Conservation (phyloP, 768 basidiomycete genomes). For the Scleroderma bovista region DNA sequence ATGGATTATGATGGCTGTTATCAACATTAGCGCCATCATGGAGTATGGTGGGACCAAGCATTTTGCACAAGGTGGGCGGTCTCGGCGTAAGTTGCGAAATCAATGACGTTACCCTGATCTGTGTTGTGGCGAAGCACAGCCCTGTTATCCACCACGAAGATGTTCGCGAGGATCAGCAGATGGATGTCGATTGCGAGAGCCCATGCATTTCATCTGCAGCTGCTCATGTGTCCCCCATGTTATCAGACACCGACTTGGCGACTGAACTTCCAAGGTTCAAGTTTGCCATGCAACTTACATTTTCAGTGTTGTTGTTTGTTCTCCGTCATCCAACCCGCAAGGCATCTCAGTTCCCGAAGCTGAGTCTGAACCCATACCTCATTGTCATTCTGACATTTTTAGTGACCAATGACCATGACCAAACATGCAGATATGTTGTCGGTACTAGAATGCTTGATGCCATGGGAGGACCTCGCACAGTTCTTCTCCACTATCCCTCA, state of each 20-base stretch:
- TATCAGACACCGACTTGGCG: slow-evolving; percentile 29
- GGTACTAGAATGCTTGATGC: slow-evolving; percentile 70
- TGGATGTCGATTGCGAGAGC: slow-evolving; percentile 59
- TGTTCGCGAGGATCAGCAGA: slow-evolving; percentile 45
- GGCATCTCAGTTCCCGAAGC: slow-evolving; percentile 48
- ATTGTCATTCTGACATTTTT: slow-evolving; percentile 86
- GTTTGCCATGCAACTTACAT: slow-evolving; percentile 73
- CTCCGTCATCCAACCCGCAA: slow-evolving; percentile 60
- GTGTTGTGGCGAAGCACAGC: slow-evolving; percentile 47
- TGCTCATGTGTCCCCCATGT: slow-evolving; percentile 19
- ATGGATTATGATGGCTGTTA: slow-evolving; percentile 95
- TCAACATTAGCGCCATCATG: slow-evolving; percentile 76
- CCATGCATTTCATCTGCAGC: slow-evolving; percentile 15
- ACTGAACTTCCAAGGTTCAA: slow-evolving; percentile 57
- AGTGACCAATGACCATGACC: slow-evolving; percentile 60
- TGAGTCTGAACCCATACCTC: slow-evolving; percentile 80
- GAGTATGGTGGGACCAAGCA: slow-evolving; percentile 82
- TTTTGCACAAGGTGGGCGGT: slow-evolving; percentile 61
- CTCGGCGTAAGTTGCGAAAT: slow-evolving; percentile 34
- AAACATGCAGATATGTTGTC: slow-evolving; percentile 57
- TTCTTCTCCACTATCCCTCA: slow-evolving; percentile 62
- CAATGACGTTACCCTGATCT: slow-evolving; percentile 33
- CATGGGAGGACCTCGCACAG: slow-evolving; percentile 70
- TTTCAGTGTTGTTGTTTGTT: slow-evolving; percentile 67
- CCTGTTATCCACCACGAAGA: slow-evolving; percentile 24